Percentiles rank a stretch among this genome's conserved stretches.
These are phyloP conservation scores for Apiospora arundinis DNA, from an alignment of 2,329 filamentous ascomycete genomes.

Conservation along the genomic window DNA sequence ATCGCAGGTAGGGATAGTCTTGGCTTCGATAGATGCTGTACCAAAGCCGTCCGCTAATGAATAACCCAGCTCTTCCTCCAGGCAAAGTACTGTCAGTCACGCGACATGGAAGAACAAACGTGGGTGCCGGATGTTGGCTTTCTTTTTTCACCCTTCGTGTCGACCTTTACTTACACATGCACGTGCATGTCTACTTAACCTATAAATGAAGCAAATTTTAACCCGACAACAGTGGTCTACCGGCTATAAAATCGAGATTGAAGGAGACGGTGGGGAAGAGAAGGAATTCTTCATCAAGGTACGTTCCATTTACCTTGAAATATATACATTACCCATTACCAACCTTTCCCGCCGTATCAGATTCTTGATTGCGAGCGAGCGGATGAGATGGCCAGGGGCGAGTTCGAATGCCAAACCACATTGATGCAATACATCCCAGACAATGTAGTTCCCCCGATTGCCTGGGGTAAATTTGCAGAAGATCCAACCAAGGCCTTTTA, in stretches of 20 bases:
- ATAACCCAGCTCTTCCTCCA: neutral
- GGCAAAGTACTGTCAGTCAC: slow-evolving; percentile 24
- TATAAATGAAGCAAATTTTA: neutral
- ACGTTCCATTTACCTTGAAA: neutral
- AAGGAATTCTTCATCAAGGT: slow-evolving; percentile 33
- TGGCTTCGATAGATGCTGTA: neutral
- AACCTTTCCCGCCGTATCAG: neutral
- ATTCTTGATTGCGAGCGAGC: slow-evolving; percentile 18
- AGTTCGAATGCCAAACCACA: slow-evolving; percentile 21
- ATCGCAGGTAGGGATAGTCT: neutral
- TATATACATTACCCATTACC: neutral
- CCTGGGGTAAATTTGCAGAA: neutral
- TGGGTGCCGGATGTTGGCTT: neutral
- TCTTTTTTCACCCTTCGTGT: neutral
- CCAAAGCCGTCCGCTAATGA: neutral
- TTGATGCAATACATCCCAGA: slow-evolving; percentile 1
- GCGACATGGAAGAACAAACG: slow-evolving; percentile 24
- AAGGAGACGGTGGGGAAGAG: slow-evolving; percentile 25
- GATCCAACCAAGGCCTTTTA: slow-evolving; percentile 19
- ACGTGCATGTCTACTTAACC: neutral
- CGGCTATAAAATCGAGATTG: slow-evolving; percentile 28
- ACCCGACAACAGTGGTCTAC: slow-evolving; percentile 24
- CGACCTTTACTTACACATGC: neutral
- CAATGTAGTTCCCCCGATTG: slow-evolving; percentile 15
- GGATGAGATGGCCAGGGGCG: slow-evolving; percentile 23